phyloP scores from a whole-genome alignment of 2,329 filamentous ascomycete genomes.

The Graphiopsis chlorocephala region DNA sequence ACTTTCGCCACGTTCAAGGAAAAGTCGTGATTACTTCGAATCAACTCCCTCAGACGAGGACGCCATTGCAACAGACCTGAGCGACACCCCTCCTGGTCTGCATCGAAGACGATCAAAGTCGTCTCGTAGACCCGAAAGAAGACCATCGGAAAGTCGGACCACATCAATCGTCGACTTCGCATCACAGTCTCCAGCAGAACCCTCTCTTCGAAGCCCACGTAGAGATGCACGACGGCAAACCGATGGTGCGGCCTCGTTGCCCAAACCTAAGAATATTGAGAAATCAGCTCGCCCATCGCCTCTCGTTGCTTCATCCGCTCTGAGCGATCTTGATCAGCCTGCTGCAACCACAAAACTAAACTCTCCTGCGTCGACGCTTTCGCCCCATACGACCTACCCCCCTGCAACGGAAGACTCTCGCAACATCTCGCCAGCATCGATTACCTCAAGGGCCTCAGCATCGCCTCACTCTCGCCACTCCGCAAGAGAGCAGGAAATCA shows the following conservation, averaged over 20 bases:
- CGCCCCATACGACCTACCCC: not conserved
- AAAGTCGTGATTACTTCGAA: conserved; percentile 28
- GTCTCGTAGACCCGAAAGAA: conserved; percentile 17
- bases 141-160: conserved; percentile 4
- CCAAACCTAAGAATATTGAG: conserved; percentile 27
- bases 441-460: conserved; percentile 15
- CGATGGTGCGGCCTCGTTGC: conserved; percentile 22
- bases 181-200: conserved; percentile 16
- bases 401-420: conserved; percentile 19
- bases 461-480: conserved; percentile 20
- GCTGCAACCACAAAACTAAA: not conserved
- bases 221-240: conserved; percentile 30
- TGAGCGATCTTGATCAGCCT: conserved; percentile 2
- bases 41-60: conserved; percentile 20
- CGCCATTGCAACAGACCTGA: conserved; percentile 26
- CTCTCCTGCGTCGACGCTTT: not conserved
- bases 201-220: conserved; percentile 23
- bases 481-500: conserved; percentile 22
- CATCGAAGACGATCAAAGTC: not conserved
- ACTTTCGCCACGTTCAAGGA: conserved; percentile 22
- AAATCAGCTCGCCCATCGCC: conserved; percentile 28
- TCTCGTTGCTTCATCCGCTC: conserved; percentile 21
- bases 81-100: conserved; percentile 1
- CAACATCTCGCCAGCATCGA: conserved; percentile 27
- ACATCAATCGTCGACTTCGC: conserved; percentile 28